Evolutionary conservation across 192 early-diverging fungal species (phyloP).

Genomic region (Coemansia sp.): DNA sequence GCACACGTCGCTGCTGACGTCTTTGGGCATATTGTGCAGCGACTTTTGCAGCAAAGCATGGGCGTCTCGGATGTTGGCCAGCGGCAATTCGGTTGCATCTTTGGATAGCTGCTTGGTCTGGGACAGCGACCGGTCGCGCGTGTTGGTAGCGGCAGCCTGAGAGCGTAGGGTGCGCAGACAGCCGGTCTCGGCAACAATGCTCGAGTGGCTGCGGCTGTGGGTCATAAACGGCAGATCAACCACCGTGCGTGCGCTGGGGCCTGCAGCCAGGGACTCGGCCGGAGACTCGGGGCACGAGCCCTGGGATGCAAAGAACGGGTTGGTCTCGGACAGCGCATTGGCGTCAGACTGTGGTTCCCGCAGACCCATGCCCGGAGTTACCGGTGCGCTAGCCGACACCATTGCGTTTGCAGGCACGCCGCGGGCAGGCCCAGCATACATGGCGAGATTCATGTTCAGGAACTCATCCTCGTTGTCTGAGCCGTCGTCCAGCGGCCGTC

Average conservation of each 20-base stretch:
- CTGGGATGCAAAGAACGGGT: conserved; percentile 27
- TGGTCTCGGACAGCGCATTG: conserved; percentile 5
- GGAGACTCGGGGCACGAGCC: not conserved
- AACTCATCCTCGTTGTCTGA: conserved; percentile 32
- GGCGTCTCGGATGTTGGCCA: conserved; percentile 24
- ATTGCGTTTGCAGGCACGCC: not conserved
- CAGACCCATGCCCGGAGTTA: conserved; percentile 13
- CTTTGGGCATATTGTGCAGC: conserved; percentile 8
- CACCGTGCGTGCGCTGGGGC: conserved; percentile 4
- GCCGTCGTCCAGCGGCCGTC: not conserved
- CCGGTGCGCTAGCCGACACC: conserved; percentile 25
- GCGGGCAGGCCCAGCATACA: conserved; percentile 2
- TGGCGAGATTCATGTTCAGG: conserved; percentile 30
- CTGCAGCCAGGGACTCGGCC: not conserved
- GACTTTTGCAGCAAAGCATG: conserved; percentile 24
- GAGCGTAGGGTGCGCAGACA: conserved; percentile 39
- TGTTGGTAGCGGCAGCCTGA: not conserved
- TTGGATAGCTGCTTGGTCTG: not conserved
- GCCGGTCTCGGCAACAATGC: conserved; percentile 46
- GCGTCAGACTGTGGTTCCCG: not conserved
- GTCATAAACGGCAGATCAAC: conserved; percentile 17
- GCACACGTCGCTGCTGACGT: conserved; percentile 4
- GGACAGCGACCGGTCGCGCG: conserved; percentile 1
- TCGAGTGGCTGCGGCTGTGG: conserved; percentile 30
- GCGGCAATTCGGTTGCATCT: conserved; percentile 4